Evolutionary conservation across 108 stramenopile species (phyloP), one percentile per base, ranked within the genome.

Genomic region (Pseudonitzschia multistriata): DNA sequence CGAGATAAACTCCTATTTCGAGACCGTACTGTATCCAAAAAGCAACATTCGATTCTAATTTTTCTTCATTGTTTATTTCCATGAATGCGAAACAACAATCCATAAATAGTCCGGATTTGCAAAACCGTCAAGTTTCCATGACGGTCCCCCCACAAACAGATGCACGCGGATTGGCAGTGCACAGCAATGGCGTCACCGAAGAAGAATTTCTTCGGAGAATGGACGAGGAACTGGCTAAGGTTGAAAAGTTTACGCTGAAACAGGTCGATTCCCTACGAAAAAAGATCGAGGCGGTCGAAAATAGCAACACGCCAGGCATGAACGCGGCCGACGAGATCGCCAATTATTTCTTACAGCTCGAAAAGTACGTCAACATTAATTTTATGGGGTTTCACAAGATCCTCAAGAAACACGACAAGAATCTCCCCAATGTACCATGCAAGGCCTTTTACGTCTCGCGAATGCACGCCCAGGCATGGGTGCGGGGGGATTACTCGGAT

Each of bases 341-440:
- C 35, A 67, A 85, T 17, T 73, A 89, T n/a, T 92, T 93, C 72
- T 78, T 97, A 37, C 78, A 72, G 22, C 69, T 98, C 28, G 98
- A 98, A 79, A 97, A 96, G 56, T 98, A 92, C 74, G 98, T 97
- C 70, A 98, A 98, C 64, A 74, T 97, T 22, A 98, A 98, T 76
- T 97, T 96, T 71, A 96, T 93, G 83, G 98, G 94, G 24, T 97
- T 97, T 81, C 96, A 96, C 84, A 97, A 98, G 79, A 96, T 98
- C 48, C 73, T 98, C 67, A 98, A 98, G 67, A 98, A 98, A 79
- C 98, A 98, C 74, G 98, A 98, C 82, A 95, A 96, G 77, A 74
- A 90, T 55, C 65, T 94, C 17, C 92, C 96, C 19, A 68, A 73
- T 6, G 85, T 86, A 49, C 93, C 95, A 3, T 96, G 95, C 79